Base-by-base conservation (phyloP, 495 filamentous ascomycete genomes). In the Parathielavia appendiculata region DNA sequence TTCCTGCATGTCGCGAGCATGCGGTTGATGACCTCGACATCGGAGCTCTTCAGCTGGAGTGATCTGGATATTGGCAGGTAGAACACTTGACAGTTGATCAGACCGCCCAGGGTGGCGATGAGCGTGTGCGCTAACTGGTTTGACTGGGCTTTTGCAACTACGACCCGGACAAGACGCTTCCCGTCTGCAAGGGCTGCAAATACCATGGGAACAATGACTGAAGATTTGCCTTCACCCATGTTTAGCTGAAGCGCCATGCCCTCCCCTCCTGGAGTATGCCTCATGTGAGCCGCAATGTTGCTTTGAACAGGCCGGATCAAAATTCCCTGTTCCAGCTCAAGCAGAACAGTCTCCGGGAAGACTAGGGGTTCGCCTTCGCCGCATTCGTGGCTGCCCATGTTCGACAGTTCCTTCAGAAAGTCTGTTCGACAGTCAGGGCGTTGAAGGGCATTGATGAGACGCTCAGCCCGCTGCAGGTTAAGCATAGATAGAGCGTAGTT, bases 171-270 rank as follows among this genome's bases (percentile, higher is more conserved):
- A 0, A 90, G 71, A 17, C 68, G 73, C 0, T 59, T 58, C 0
- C 73, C 71, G 61, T 89, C 67, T 0, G 84, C 84, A 16, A 89
- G 64, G 4, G 70, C 68, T 0, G 76, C 75, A 6, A 83, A 77
- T 9, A 86, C 79, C 41, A 85, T 80, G 1, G 87, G 86, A 5
- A 88, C 78, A 53, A 91, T 87, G 1, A 88, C 81, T 0, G 84
- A 84, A 0, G 85, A 85, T 63, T 91, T 91, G 0, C 87, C 87
- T 64, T 87, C 79, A 0, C 87, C 87, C 86, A 90, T 90, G 61
- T 88, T 89, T 52, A 91, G 72, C 63, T 90, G 86, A 67, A 89
- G 73, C 13, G 84, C 81, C 0, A 75, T 66, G 63, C 84, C 89
- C 0, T 56, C 34, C 1, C 59, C 68, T 0, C 63, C 69, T 0